These are phyloP conservation scores for Salinomyces thailandicus DNA, from an alignment of 2,329 filamentous ascomycete genomes.

Conservation along the genomic window DNA sequence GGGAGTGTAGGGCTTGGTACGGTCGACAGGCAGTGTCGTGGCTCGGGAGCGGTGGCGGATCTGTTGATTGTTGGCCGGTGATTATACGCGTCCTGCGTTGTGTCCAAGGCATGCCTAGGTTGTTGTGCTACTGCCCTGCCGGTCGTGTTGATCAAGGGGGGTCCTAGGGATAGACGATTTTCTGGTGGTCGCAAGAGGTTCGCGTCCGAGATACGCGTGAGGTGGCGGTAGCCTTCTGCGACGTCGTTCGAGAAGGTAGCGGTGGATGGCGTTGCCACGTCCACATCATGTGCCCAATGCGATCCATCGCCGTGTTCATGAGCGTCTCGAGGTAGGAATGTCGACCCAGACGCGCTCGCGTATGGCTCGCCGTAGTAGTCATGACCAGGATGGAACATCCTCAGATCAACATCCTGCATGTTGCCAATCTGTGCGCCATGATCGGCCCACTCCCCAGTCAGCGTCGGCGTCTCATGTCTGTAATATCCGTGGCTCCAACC, in stretches of 20 bases:
- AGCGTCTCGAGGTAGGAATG: too few relatives aligned
- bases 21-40: slow-evolving; percentile 10
- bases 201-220: too few relatives aligned
- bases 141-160: too few relatives aligned
- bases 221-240: slow-evolving; percentile 15
- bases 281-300: slow-evolving; percentile 19
- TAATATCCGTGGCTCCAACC: slow-evolving; percentile 2
- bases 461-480: slow-evolving; percentile 6
- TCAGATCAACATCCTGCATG: slow-evolving; percentile 20
- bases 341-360: slow-evolving; percentile 9
- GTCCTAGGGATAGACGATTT: too few relatives aligned
- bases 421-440: slow-evolving; percentile 13
- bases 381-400: slow-evolving; percentile 19
- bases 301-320: slow-evolving; percentile 14
- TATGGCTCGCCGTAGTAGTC: too few relatives aligned
- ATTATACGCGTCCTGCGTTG: too few relatives aligned
- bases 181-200: too few relatives aligned
- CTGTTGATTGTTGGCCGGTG: slow-evolving; percentile 16
- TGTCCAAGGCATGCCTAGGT: too few relatives aligned
- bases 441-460: slow-evolving; percentile 9
- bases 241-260: slow-evolving; percentile 14
- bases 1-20: slow-evolving; percentile 4
- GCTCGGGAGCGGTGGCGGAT: slow-evolving; percentile 18
- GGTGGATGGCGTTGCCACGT: slow-evolving; percentile 21
- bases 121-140: too few relatives aligned